Conservation (phyloP, 495 filamentous ascomycete genomes). For the Podospora anserina region DNA sequence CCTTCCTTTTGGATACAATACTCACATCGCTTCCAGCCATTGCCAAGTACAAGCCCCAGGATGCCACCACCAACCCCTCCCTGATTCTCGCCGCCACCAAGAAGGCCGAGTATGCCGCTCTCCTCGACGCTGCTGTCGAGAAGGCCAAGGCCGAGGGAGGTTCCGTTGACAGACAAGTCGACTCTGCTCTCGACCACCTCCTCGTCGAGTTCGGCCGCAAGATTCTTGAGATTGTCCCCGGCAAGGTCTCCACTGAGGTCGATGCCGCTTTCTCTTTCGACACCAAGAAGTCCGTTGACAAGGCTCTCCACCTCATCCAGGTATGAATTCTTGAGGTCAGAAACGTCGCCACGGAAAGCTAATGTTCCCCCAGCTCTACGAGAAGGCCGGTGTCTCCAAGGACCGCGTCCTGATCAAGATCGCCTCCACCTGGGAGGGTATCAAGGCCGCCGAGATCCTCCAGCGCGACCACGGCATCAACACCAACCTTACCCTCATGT, state of each 20-base stretch:
- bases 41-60: constrained; percentile 99
- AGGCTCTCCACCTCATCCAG: constrained; percentile 96
- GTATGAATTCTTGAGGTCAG: constrained; percentile 47
- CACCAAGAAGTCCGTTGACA: constrained; percentile 84
- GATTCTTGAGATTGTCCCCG: constrained; percentile 94
- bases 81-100: constrained; percentile 97
- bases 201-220: constrained; percentile 97
- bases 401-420: constrained; percentile 90
- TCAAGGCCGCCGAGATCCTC: constrained; percentile 92
- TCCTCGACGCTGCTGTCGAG: constrained; percentile 82
- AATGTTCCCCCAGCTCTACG: constrained; percentile 68
- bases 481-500: constrained; percentile 99
- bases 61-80: constrained; percentile 99
- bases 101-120: constrained; percentile 91
- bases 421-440: constrained; percentile 91
- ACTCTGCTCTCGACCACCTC: constrained; percentile 82
- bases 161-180: constrained; percentile 69
- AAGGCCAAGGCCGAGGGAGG: constrained; percentile 76
- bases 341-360: constrained; percentile 3
- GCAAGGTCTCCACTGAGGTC: constrained; percentile 98
- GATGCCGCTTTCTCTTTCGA: constrained; percentile 96
- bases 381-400: constrained; percentile 84
- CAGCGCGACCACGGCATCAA: constrained; percentile 93
- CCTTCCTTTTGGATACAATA: constrained; percentile 5
- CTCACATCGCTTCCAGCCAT: constrained; percentile 63